These are phyloP conservation scores for Peronospora farinosa DNA, from an alignment of 352 stramenopile species.

Conservation along the genomic window DNA sequence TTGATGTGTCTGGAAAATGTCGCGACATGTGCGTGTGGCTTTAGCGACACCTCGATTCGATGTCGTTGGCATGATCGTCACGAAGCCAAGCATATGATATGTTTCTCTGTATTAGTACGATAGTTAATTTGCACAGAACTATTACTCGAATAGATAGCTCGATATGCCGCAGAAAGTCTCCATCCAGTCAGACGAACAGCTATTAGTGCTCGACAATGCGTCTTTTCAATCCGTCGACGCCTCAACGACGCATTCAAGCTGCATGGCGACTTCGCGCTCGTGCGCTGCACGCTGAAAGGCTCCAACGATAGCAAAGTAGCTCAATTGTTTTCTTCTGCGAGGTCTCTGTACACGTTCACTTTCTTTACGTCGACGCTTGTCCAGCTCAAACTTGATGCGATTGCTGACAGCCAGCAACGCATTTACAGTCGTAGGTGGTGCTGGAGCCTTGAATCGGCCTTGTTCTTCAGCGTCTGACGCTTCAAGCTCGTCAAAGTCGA, in stretches of 20 bases:
- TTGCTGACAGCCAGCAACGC: constrained; percentile 67
- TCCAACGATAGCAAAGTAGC: constrained; percentile 72
- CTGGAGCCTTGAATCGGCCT: constrained; percentile 13
- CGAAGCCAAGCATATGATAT: constrained; percentile 6
- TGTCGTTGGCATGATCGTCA: background rate
- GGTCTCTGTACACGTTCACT: constrained; percentile 41
- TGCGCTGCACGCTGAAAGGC: constrained; percentile 73
- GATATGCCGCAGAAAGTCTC: constrained; percentile 21
- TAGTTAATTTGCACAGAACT: constrained; percentile 38
- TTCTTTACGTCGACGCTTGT: constrained; percentile 46
- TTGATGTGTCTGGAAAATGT: constrained; percentile 5
- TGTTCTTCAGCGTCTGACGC: constrained; percentile 20
- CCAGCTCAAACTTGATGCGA: constrained; percentile 67
- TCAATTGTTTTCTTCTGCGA: constrained; percentile 62
- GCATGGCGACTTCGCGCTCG: constrained; percentile 48
- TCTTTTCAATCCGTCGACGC: constrained; percentile 26
- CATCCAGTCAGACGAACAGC: constrained; percentile 12
- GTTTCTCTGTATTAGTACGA: constrained; percentile 36
- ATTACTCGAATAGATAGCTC: constrained; percentile 38
- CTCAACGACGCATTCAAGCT: constrained; percentile 35
- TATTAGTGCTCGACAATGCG: constrained; percentile 15
- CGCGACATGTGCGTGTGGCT: constrained; percentile 13
- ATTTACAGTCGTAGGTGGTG: constrained; percentile 34
- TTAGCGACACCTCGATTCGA: background rate
- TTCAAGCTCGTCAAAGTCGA: constrained; percentile 40